These are phyloP conservation scores for Dioscorea dumetorum DNA, from an alignment of 106 monocot genomes.

Conservation along the genomic window DNA sequence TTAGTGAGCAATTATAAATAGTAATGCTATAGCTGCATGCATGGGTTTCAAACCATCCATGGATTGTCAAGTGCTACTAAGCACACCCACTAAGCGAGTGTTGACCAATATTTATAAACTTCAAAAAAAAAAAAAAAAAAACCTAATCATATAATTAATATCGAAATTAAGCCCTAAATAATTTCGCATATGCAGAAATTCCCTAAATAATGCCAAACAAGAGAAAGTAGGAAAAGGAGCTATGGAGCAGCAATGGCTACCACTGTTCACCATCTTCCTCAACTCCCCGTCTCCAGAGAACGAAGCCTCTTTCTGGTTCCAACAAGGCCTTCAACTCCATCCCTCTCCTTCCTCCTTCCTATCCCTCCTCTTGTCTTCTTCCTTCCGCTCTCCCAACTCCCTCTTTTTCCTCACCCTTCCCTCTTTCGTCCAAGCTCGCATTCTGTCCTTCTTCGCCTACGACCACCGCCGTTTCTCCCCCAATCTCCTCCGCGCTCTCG, in stretches of 20 bases:
- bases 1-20: no score
- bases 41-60: no score
- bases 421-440: constrained; percentile 47
- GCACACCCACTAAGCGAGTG: no score
- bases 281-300: constrained; percentile 55
- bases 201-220: no score
- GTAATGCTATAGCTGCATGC: no score
- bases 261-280: constrained; percentile 68
- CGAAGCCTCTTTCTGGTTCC: constrained; percentile 50
- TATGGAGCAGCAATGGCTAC: constrained; percentile 72
- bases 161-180: no score
- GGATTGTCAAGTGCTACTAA: no score
- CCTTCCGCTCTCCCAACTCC: not conserved
- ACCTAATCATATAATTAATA: no score
- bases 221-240: not conserved
- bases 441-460: constrained; percentile 67
- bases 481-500: constrained; percentile 30
- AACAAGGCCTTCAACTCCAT: constrained; percentile 13
- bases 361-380: not conserved
- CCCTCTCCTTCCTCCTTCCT: constrained; percentile 24
- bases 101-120: no score
- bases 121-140: no score
- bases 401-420: constrained; percentile 65
- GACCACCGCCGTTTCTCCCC: constrained; percentile 37
- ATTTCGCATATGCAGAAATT: no score